Percentiles rank a stretch among this genome's conserved stretches.
These are phyloP conservation scores for Lactarius deliciosus DNA, from an alignment of 768 basidiomycete genomes.

Conservation along the genomic window DNA sequence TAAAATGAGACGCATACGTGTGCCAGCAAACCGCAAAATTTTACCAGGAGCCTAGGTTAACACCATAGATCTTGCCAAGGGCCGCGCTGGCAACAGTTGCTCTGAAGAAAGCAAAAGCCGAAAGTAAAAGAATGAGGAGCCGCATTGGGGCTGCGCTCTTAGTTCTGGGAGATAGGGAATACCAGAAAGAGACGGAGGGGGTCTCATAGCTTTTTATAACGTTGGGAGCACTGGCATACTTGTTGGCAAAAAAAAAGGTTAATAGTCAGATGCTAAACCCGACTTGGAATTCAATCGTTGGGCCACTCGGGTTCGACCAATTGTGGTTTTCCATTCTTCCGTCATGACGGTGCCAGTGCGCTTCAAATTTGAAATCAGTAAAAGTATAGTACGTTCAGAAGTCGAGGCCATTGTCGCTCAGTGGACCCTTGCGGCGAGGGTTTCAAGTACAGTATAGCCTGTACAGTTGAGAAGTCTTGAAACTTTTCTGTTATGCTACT, in stretches of 20 bases:
- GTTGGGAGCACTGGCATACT: too few species aligned
- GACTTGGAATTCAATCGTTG: too few species aligned
- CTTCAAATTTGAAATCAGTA: too few species aligned
- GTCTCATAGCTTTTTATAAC: background rate
- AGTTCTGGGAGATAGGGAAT: background rate
- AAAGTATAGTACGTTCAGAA: background rate
- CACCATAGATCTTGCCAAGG: slow-evolving; percentile 61
- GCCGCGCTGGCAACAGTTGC: background rate
- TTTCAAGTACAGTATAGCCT: background rate
- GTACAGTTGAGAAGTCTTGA: too few species aligned
- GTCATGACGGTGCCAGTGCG: too few species aligned
- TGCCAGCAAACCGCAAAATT: background rate
- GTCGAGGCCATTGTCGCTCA: background rate
- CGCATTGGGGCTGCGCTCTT: slow-evolving; percentile 14
- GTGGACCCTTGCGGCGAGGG: background rate
- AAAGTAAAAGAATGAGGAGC: slow-evolving; percentile 9
- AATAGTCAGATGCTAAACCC: too few species aligned
- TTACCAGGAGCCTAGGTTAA: slow-evolving; percentile 69
- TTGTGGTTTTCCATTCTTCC: too few species aligned
- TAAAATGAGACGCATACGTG: slow-evolving; percentile 13
- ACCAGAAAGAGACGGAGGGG: background rate
- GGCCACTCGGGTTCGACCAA: too few species aligned
- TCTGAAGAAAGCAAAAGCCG: background rate
- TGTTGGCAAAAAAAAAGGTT: too few species aligned
- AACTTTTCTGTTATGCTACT: too few species aligned